Base-by-base conservation (phyloP, 202 grass and related monocot species). In the Elaeis oleifera region DNA sequence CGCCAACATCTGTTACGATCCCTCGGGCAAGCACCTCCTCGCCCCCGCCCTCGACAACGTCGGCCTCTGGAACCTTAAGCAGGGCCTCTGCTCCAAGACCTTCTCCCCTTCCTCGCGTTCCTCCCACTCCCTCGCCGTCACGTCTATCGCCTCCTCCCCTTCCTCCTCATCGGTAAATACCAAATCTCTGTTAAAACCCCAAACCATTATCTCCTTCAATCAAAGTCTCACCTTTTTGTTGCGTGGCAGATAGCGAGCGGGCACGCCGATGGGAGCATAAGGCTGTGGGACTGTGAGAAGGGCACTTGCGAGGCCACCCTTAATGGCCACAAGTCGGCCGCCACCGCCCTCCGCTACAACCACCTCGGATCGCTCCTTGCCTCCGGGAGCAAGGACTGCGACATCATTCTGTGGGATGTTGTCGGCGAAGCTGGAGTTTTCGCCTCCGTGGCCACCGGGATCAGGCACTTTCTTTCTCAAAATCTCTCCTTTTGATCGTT, bases 361-460 rank as follows among this genome's bases (percentile, higher is more conserved):
- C 81, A 80, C 16, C 51, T 81, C 2, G 79, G 76, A 20, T 83
- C 91, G 6, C 64, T 96, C n/a, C 79, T 96, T 3, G 87, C 91
- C 20, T 96, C 91, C n/a, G 91, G 87, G 28, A 80, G 91, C 54
- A 96, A 90, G 70, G 91, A 96, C 60, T 90, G 87, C 21, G 91
- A 96, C 55, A 64, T 96, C 61, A 96, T 96, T 23, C 66, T 96
- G 23, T 96, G 91, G 91, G 91, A 96, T 52, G 84, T 96, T 1
- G 79, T 96, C 36, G 84, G 81, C 16, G 87, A 96, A 83, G 71
- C 84, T 1, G 91, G 91, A 8, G 53, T 90, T 39, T 90, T 68
- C 79, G 91, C 17, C 73, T 96, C 50, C 75, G 84, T 6, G 91
- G 91, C 25, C 91, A 96, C 74, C 87, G 87, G 18, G 91, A 96